Evolutionary conservation across 306 rosid species (phyloP).

Genomic region (Phaseolus lunatus): DNA sequence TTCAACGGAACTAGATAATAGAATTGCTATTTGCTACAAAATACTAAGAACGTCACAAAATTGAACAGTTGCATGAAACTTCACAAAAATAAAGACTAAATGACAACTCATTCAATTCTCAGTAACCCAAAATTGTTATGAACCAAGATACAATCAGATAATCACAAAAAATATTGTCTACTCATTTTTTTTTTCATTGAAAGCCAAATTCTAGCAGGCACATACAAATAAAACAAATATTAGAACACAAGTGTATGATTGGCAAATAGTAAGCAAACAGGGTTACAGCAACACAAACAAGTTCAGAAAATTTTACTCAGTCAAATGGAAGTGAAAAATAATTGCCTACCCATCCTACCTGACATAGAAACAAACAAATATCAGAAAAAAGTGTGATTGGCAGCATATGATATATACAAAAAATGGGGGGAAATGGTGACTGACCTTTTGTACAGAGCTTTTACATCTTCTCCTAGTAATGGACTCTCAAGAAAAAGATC

Average conservation of each 20-base stretch:
- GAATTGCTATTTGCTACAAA: too few species aligned
- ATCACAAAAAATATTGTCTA: too few species aligned
- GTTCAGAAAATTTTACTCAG: conserved; percentile 1
- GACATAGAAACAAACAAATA: conserved; percentile 40
- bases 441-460: conserved; percentile 79
- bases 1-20: too few species aligned
- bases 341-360: conserved; percentile 55
- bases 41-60: too few species aligned
- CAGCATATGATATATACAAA: neutral
- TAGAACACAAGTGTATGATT: too few species aligned
- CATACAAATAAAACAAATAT: too few species aligned
- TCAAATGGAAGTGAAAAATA: neutral
- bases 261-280: neutral
- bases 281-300: neutral
- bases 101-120: neutral
- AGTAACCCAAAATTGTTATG: neutral
- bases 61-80: too few species aligned
- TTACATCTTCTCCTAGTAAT: conserved; percentile 63
- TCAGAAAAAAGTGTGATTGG: conserved; percentile 30
- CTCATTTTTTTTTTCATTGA: neutral
- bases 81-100: neutral
- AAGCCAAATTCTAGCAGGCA: too few species aligned
- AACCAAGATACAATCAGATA: neutral
- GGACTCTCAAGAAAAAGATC: conserved; percentile 76
- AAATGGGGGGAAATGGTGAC: conserved; percentile 39